Percentiles rank a stretch among this genome's conserved stretches.
phyloP scores from a whole-genome alignment of 352 stramenopile species.

The Pythium dissotocum region DNA sequence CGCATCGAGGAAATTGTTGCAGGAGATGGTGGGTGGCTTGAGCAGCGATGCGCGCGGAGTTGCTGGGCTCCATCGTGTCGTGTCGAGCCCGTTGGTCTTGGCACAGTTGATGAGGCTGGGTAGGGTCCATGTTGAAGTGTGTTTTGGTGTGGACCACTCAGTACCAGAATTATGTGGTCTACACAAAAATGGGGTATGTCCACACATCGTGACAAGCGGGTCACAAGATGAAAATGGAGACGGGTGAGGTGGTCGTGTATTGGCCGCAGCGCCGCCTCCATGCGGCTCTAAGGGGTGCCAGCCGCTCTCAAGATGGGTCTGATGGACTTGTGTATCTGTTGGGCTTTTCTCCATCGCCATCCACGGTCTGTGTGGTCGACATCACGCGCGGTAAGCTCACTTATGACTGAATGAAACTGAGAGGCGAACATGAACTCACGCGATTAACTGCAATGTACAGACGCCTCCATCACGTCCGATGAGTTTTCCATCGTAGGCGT shows the following conservation, averaged over 20 bases:
- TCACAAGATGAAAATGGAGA: not conserved
- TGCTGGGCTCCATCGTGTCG: too few species aligned
- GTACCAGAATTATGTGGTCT: not conserved
- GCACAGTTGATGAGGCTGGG: too few species aligned
- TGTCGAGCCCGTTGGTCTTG: too few species aligned
- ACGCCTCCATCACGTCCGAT: not conserved
- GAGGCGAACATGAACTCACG: not conserved
- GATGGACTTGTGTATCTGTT: not conserved
- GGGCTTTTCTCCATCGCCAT: not conserved
- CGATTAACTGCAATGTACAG: not conserved
- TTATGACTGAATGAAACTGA: not conserved
- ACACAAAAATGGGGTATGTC: not conserved
- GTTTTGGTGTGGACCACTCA: not conserved
- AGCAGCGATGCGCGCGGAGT: too few species aligned
- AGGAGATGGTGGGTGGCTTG: too few species aligned
- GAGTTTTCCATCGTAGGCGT: not conserved
- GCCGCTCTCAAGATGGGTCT: not conserved
- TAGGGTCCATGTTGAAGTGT: not conserved
- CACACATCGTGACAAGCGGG: not conserved
- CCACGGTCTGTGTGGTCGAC: slow-evolving; percentile 16
- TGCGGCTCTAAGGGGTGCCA: not conserved
- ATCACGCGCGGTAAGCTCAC: slow-evolving; percentile 10
- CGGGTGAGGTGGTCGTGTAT: slow-evolving; percentile 35
- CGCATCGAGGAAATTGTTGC: too few species aligned
- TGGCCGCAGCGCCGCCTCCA: slow-evolving; percentile 37